Evolutionary conservation across 192 early-diverging fungal species (phyloP), one percentile per base, ranked within the genome.

Genomic region (Backusella sp.): DNA sequence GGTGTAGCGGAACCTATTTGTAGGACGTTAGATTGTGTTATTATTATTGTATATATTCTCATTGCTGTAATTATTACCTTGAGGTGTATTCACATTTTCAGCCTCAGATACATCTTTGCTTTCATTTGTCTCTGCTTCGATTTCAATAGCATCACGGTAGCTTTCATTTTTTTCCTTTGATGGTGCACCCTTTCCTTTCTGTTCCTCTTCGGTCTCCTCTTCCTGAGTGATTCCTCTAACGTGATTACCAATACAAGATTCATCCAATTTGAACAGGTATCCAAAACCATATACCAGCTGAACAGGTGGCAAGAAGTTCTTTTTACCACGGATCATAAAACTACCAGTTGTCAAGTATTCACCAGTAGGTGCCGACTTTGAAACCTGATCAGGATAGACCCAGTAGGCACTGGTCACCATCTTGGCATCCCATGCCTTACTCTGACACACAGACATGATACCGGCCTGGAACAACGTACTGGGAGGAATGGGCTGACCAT

Each of bases 211-310:
- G 53, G 67, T 17, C 11, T 76, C 81, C 5, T 78, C 66, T 15
- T 70, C 76, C 23, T 26, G 21, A 15, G 84, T 72, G 36, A 94
- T 78, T 41, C 95, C 94, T 56, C 87, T 89, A 23, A 90, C 80
- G 83, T 99, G 98, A 37, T 93, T 85, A 9, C 86, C 90, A 68
- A 92, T 84, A 39, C 88, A 92, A 30, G 89, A 87, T 41, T 97
- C 96, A 73, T 98, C 97, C 53, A 98, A 80, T 49, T 90, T 86
- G 85, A 99, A 99, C 52, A 97, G 32, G 53, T 97, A 85, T n/a
- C 95, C 98, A 83, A 97, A 94, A n/a, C 98, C 98, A 78, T 97
- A 98, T 0, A 97, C 91, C 4, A 99, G 82, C 83, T 97, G 97
- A 19, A 93, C 90, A 6, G 97, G 94, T 7, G 98, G 97, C 76